Base-by-base conservation (phyloP, 2,329 filamentous ascomycete species). In the Paecilomyces sp. region DNA sequence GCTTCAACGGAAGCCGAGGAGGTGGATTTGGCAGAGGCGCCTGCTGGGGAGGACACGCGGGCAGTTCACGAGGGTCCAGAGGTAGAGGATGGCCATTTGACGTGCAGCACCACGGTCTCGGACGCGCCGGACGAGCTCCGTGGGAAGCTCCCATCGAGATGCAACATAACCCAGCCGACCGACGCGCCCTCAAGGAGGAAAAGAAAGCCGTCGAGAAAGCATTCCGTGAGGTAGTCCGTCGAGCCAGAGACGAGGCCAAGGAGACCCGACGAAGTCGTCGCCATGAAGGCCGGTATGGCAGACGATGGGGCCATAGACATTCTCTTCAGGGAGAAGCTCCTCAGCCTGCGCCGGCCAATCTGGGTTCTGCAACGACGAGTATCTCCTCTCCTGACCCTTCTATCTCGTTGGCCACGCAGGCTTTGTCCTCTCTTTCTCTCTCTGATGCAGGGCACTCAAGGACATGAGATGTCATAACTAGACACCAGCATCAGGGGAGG, bases 231-330 rank as follows among this genome's bases (percentile, higher is more conserved):
- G 64, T 75, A 5, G 61, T 73, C 15, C 67, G 68, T 3, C 70
- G 73, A 3, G 73, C 74, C 0, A 66, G 73, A n/a, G 68, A 73
- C 7, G 74, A 75, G 60, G 73, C 74, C 0, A 66, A 72, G n/a
- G 69, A 74, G 7, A 73, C 74, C 59, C 68, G 73, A 55, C 69
- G 68, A 3, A 71, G 72, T 18, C 59, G 67, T n/a, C 62, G 65
- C 33, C 65, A 67, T 24, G 60, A 60, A 18, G 61, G 60, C 57
- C 59, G 56, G 8, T 56, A 63, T 9, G 34, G 54, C 15, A 63
- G 7, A 57, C 65, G n/a, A 13, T 60, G 25, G 60, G 60, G 7
- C 54, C 70, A 7, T 64, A 70, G 56, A 65, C 41, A 9, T 7
- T 13, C 36, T 28, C 25, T 6, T 28, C 3, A 28, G 25, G 25